phyloP scores from a whole-genome alignment of 202 grass and related monocot genomes.

The Musa balbisiana region DNA sequence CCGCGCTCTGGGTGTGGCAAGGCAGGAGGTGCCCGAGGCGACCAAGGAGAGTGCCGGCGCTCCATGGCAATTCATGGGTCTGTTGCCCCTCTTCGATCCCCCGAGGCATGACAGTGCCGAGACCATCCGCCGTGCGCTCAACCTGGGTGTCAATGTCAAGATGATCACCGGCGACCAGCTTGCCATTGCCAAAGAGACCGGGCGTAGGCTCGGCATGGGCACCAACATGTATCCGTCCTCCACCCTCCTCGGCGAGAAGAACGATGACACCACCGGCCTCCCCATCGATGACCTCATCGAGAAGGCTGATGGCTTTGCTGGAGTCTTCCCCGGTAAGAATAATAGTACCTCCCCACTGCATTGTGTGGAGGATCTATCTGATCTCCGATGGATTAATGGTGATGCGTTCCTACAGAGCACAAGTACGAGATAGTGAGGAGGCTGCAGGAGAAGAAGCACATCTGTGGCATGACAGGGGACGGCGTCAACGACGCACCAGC shows the following conservation, averaged over 20 bases:
- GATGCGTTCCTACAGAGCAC: slow-evolving; percentile 35
- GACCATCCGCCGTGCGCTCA: slow-evolving; percentile 74
- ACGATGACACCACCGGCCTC: slow-evolving; percentile 41
- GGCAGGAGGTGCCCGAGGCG: slow-evolving; percentile 70
- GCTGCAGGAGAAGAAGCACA: slow-evolving; percentile 76
- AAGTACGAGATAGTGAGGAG: slow-evolving; percentile 96
- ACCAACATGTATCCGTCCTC: slow-evolving; percentile 91
- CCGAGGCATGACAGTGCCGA: slow-evolving; percentile 87
- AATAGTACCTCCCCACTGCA: not conserved
- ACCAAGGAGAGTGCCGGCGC: slow-evolving; percentile 63
- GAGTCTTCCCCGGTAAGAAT: slow-evolving; percentile 56
- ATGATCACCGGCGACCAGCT: slow-evolving; percentile 98
- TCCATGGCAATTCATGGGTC: slow-evolving; percentile 73
- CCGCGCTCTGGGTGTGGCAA: slow-evolving; percentile 64
- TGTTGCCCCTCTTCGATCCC: slow-evolving; percentile 79
- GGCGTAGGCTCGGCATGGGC: slow-evolving; percentile 78
- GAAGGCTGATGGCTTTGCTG: slow-evolving; percentile 82
- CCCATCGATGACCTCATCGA: slow-evolving; percentile 87
- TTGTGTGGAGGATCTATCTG: too few relatives aligned
- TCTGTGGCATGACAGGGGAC: slow-evolving; percentile 87
- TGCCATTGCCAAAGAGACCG: slow-evolving; percentile 83
- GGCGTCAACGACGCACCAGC: slow-evolving; percentile 94
- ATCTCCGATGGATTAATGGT: not conserved
- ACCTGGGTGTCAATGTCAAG: slow-evolving; percentile 82
- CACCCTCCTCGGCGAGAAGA: slow-evolving; percentile 66